Percentiles rank a stretch among this genome's conserved stretches.
Evolutionary conservation across 441 rosid genomes (phyloP).

Genomic region (Macaranga tanarius): DNA sequence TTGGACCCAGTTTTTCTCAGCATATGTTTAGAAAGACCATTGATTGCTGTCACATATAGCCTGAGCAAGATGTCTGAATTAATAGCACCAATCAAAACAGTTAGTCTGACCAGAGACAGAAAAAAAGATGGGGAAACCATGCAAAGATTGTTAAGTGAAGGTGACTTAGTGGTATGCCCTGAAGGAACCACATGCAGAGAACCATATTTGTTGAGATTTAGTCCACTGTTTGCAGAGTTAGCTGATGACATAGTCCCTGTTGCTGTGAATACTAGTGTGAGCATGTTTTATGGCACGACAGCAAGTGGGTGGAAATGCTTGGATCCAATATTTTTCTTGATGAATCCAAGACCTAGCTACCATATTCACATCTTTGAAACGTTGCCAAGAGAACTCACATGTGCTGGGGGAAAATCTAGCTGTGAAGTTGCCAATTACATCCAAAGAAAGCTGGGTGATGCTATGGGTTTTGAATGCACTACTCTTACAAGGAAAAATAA

Average conservation of each 20-base stretch:
- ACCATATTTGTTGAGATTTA: conserved; percentile 83
- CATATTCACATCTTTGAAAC: conserved; percentile 54
- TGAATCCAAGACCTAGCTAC: conserved; percentile 85
- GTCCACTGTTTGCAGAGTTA: conserved; percentile 84
- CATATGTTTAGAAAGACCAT: conserved; percentile 49
- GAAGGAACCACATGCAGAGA: conserved; percentile 98
- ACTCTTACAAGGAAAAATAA: conserved; percentile 77
- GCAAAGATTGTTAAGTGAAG: conserved; percentile 60
- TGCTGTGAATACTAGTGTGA: conserved; percentile 59
- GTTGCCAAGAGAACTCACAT: conserved; percentile 63
- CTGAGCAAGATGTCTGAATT: conserved; percentile 84
- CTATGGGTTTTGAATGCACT: conserved; percentile 86
- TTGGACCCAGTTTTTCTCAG: conserved; percentile 82
- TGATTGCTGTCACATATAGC: conserved; percentile 90
- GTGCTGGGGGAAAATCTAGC: conserved; percentile 73
- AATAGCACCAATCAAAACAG: conserved; percentile 79
- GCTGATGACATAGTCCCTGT: conserved; percentile 86
- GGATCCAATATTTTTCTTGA: conserved; percentile 78
- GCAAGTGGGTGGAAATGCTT: conserved; percentile 84
- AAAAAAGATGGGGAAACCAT: conserved; percentile 64
- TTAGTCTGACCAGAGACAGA: conserved; percentile 70
- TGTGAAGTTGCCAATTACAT: conserved; percentile 76
- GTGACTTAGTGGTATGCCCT: conserved; percentile 88
- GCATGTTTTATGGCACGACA: conserved; percentile 91
- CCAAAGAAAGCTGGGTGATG: conserved; percentile 63